These are phyloP conservation scores for Malus hybrid DNA, from an alignment of 331 rosid genomes.

Conservation along the genomic window DNA sequence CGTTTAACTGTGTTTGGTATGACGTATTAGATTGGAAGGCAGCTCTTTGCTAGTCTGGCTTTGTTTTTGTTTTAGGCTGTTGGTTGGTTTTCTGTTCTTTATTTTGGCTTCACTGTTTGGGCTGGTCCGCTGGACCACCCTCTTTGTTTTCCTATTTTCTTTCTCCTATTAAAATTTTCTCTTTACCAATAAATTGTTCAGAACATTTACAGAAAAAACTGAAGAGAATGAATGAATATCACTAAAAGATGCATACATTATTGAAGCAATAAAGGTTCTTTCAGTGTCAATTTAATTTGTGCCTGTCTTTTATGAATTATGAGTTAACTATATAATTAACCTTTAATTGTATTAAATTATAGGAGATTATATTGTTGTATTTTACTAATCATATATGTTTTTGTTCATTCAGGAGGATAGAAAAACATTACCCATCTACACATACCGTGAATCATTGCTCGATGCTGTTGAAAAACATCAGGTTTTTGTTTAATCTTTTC, in stretches of 20 bases:
- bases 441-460: conserved; percentile 71
- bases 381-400: conserved; percentile 15
- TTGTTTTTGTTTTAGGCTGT: too few relatives aligned
- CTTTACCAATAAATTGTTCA: not conserved
- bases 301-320: not conserved
- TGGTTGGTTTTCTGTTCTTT: too few relatives aligned
- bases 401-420: conserved; percentile 57
- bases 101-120: too few relatives aligned
- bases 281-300: not conserved
- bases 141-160: too few relatives aligned
- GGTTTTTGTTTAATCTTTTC: conserved; percentile 28
- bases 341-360: not conserved
- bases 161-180: too few relatives aligned
- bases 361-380: not conserved
- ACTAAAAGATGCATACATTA: not conserved
- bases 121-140: too few relatives aligned
- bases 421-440: conserved; percentile 66
- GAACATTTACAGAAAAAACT: not conserved
- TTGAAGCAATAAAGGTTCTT: not conserved
- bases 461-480: conserved; percentile 73
- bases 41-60: too few relatives aligned
- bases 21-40: not conserved
- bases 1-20: not conserved
- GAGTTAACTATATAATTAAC: not conserved
- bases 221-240: not conserved